Conservation (phyloP, 2,329 filamentous ascomycete genomes). For the Scytalidium sp. region DNA sequence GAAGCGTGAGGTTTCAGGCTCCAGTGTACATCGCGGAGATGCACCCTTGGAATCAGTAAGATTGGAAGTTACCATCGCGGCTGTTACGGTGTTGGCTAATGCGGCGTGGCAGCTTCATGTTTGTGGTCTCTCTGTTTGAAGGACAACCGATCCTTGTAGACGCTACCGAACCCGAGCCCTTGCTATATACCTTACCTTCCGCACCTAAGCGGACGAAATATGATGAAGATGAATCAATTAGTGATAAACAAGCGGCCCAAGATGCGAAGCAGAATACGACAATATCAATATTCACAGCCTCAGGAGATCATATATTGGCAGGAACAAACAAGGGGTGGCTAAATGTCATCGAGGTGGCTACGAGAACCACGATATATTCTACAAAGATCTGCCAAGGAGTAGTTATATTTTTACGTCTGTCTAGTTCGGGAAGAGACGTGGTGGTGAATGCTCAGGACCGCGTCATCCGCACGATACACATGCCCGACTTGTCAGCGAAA, state of each 20-base stretch:
- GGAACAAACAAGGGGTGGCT: slow-evolving; percentile 95
- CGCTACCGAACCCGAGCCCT: slow-evolving; percentile 63
- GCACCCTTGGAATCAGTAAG: slow-evolving; percentile 84
- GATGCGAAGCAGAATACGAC: slow-evolving; percentile 96
- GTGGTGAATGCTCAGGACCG: slow-evolving; percentile 93
- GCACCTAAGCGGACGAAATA: slow-evolving; percentile 71
- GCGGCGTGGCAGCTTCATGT: slow-evolving; percentile 60
- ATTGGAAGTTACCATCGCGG: background rate
- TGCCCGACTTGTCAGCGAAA: slow-evolving; percentile 70
- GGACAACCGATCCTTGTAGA: slow-evolving; percentile 89
- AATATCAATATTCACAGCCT: slow-evolving; percentile 81
- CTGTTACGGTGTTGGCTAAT: background rate
- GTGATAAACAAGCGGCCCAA: slow-evolving; percentile 84
- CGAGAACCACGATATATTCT: slow-evolving; percentile 81
- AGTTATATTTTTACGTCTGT: slow-evolving; percentile 83
- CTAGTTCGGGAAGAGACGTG: slow-evolving; percentile 78
- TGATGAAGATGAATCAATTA: slow-evolving; percentile 65
- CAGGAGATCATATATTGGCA: slow-evolving; percentile 84
- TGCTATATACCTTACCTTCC: slow-evolving; percentile 77
- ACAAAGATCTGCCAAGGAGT: slow-evolving; percentile 84
- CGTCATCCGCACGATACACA: slow-evolving; percentile 86
- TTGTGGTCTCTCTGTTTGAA: slow-evolving; percentile 91
- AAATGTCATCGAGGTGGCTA: slow-evolving; percentile 86
- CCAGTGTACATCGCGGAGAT: slow-evolving; percentile 95
- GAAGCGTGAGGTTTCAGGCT: slow-evolving; percentile 86